Evolutionary conservation across 495 filamentous ascomycete species (phyloP), one percentile per base, ranked within the genome.

Genomic region (Penicillium longicatenatum): DNA sequence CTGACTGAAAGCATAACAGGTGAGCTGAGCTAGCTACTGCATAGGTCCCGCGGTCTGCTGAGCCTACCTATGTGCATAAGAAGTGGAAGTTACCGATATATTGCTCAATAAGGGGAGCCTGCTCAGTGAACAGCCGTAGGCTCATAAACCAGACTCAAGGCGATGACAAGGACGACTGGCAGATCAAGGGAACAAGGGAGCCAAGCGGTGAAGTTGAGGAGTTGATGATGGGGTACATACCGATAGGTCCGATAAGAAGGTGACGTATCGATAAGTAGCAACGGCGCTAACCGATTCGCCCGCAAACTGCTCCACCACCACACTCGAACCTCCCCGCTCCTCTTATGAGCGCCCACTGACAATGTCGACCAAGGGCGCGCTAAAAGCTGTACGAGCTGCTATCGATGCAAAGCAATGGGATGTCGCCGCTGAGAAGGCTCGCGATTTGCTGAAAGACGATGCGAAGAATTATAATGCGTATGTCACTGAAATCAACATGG

Each of bases 381-480:
- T 98, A 55, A 98, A 96, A 73, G 87, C 89, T 54, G 89, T 92
- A 54, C 89, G 88, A 66, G 80, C 85, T 47, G 88, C 89, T 51
- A 77, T 97, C 55, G 89, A 93, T 68, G 82, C 87, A 33, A 83
- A 89, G 57, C 89, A 95, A 63, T 98, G 86, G 77, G 83, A 85
- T 62, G 82, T 83, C 56, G 91, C 89, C 33, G 79, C 87, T 50
- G 74, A 81, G 19, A 84, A 90, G 62, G 85, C 88, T 17, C 81
- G 86, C 61, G 80, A 73, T 35, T 69, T 92, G 39, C 75, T 97
- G 51, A 72, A 85, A 31, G 79, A 82, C 60, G 92, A 98, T 60
- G 75, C 87, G 20, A 80, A 87, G 50, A 93, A 87, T 68, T 96
- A 96, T 71, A 86, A 91, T 72, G 90, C 86, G 89, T 93, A 71